Evolutionary conservation across 768 basidiomycete genomes (phyloP), one percentile per base, ranked within the genome.

Genomic region (Pulveroboletus frians): DNA sequence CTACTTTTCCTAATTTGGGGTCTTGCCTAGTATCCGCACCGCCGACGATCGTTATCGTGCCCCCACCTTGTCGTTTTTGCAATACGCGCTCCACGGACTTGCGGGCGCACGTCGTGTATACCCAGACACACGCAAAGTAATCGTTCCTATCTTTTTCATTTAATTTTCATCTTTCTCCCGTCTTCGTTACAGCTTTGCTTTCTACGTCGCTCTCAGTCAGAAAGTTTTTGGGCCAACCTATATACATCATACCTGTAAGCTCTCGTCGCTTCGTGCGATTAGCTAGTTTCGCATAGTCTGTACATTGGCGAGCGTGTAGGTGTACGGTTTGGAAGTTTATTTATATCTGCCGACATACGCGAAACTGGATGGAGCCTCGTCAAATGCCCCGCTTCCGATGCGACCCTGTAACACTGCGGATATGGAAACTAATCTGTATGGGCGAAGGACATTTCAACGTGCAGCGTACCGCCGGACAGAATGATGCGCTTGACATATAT

Each of bases 1-100:
- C 37, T 67, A 57, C 21, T 42, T 51, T 30, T 58, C 61, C 14
- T 62, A 34, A 51, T 37, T 9, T 15, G 9, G 15, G 20, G 15
- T 6, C 14, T 21, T 6, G 14, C 30, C 35, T 23, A 30, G 9
- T 11, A 18, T 26, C 27, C n/a, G 9, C 11, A 44, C 13, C 23
- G 14, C 14, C 18, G 13, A 38, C 47, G 9, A 15, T 9, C 27
- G n/a, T 13, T 15, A 18, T 11, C 29, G 29, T 9, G 23, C 23
- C 23, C 4, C 23, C 23, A 26, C 23, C 30, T 10, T 10, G 30
- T 31, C 30, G 30, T 11, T 31, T 31, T 11, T 31, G 30, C 30
- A 31, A 11, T 11, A 31, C 30, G 11, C 30, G 10, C 30, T 31
- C 30, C 9, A 35, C 34, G 31, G 29, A 53, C 34, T 30, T 40